Evolutionary conservation across 73 alveolate species (phyloP), one percentile per base, ranked within the genome.

Genomic region (Paramecium sexaurelia): DNA sequence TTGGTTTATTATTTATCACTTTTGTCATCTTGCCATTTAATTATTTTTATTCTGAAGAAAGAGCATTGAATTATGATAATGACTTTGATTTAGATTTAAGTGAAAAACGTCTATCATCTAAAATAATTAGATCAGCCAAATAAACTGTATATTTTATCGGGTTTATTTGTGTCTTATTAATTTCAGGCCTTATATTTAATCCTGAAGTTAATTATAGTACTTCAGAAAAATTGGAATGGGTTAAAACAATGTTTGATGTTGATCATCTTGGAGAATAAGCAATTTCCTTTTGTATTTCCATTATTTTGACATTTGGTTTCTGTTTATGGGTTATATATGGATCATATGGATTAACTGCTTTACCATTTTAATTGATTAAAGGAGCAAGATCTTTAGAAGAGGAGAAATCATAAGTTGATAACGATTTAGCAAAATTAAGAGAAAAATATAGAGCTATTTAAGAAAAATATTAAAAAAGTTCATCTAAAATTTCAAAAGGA

Each of bases 341-440:
- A 43, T 45, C 95, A 10, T 95, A 91, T 84, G 98, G 98, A 24
- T 66, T 95, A 85, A 92, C 95, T 9, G 94, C 95, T 17, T 83
- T 94, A 17, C 95, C 98, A 10, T 66, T 92, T 67, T 92, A 75
- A 55, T 87, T 95, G 19, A 95, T 95, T 55, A 94, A 92, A 67
- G 98, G 98, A 0, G 92, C 95, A 24, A 95, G 78, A 40, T 92
- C 97, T 1, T 87, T 94, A 19, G 94, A 92, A 32, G 94, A 92
- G 55, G 98, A 95, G 87, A 94, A 91, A 55, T 78, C 73, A 35
- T 94, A 95, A 22, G 93, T 95, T 0, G 85, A 47, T 47, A 84
- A 83, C 55, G 92, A 93, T 26, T 85, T 95, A 20, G 97, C 94
- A 2, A 56, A 71, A 73, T 95, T 95, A 8, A 95, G 97, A 45